Conservation (phyloP, 371 early-diverging fungal species). For the Batrachochytrium dendrobatidis region DNA sequence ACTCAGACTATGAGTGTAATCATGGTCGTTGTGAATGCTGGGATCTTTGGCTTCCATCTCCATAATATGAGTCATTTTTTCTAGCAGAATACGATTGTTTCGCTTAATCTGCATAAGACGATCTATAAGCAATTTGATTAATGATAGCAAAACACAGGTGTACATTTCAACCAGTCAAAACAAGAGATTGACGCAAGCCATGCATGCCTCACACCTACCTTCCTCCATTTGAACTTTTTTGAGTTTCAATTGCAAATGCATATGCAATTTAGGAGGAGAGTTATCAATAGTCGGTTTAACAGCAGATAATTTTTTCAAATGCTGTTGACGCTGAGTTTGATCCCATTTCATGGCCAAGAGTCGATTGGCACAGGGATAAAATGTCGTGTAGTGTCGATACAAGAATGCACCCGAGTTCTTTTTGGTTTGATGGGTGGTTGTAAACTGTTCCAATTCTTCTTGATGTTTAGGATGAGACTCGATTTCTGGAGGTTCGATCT, state of each 20-base stretch:
- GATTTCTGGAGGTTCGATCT: background rate
- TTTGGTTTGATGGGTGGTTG: background rate
- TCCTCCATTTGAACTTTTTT: slow-evolving; percentile 35
- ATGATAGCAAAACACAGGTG: background rate
- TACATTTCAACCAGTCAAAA: background rate
- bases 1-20: background rate
- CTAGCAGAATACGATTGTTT: slow-evolving; percentile 30
- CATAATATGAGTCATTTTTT: slow-evolving; percentile 28
- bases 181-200: background rate
- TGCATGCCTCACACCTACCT: slow-evolving; percentile 15
- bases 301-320: slow-evolving; percentile 21
- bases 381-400: background rate
- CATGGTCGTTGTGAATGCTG: background rate
- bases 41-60: slow-evolving; percentile 10
- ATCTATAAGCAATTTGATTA: slow-evolving; percentile 14
- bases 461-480: background rate
- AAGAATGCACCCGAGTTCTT: background rate
- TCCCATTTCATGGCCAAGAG: slow-evolving; percentile 34
- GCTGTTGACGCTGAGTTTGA: slow-evolving; percentile 18
- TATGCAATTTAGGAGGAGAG: slow-evolving; percentile 24
- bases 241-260: slow-evolving; percentile 33
- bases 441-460: too few species aligned
- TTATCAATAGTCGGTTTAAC: slow-evolving; percentile 35
- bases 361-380: slow-evolving; percentile 35
- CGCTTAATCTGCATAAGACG: slow-evolving; percentile 32